phyloP scores from a whole-genome alignment of 352 stramenopile genomes.

The Pythium folliculosum region DNA sequence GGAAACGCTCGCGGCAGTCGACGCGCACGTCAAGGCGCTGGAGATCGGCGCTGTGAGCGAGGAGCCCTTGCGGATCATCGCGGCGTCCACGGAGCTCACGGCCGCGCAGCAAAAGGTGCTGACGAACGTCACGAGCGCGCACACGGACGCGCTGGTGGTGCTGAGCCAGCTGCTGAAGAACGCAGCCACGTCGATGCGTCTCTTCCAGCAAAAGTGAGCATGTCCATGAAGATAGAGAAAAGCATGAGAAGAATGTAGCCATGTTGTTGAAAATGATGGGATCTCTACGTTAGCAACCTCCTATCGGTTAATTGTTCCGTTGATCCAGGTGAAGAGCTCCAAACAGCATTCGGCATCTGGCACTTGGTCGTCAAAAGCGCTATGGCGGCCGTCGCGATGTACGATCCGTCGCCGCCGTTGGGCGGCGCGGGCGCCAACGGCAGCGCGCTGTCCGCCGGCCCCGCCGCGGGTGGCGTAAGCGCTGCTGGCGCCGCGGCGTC shows the following conservation, averaged over 20 bases:
- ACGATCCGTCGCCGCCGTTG: conserved; percentile 5
- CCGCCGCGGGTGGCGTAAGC: neutral
- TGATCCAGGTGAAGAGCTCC: neutral
- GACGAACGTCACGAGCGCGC: conserved; percentile 11
- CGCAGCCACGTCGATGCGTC: conserved; percentile 26
- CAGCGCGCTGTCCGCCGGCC: neutral
- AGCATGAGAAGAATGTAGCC: neutral
- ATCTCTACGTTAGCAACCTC: no score
- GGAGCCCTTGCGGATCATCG: conserved; percentile 1
- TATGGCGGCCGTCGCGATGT: conserved; percentile 10
- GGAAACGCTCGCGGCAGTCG: conserved; percentile 43
- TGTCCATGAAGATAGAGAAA: neutral
- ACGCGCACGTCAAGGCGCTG: conserved; percentile 39
- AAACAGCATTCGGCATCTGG: neutral
- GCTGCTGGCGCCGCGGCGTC: neutral
- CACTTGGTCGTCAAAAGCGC: neutral
- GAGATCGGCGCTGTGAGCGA: conserved; percentile 22
- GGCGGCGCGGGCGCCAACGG: neutral
- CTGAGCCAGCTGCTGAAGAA: conserved; percentile 30
- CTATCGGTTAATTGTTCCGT: neutral
- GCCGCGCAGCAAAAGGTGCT: conserved; percentile 26
- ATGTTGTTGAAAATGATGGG: neutral
- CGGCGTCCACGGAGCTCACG: conserved; percentile 33
- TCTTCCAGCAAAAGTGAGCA: conserved; percentile 28
- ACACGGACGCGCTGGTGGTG: conserved; percentile 12